These are phyloP conservation scores for Sporobolomyces phaffii DNA, from an alignment of 768 basidiomycete species.

Conservation along the genomic window DNA sequence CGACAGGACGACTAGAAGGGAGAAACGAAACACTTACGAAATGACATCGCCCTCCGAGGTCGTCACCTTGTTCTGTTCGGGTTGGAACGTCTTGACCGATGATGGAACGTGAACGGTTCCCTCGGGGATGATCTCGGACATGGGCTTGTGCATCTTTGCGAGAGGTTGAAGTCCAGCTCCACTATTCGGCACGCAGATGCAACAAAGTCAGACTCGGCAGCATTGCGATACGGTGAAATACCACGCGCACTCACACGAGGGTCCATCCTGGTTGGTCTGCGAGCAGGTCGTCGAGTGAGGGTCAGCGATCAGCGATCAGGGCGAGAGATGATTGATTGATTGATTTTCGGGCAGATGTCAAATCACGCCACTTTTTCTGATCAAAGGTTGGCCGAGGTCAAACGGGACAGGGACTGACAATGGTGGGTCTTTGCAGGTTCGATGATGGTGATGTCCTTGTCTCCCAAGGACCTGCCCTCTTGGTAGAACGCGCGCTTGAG, in stretches of 20 bases:
- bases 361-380: slow-evolving; percentile 7
- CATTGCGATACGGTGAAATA: no score
- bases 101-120: slow-evolving; percentile 70
- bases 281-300: no score
- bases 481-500: slow-evolving; percentile 71
- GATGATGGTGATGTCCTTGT: slow-evolving; percentile 76
- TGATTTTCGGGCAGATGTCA: neutral
- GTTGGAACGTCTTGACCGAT: slow-evolving; percentile 57
- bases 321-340: no score
- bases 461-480: slow-evolving; percentile 61
- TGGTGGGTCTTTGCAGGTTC: slow-evolving; percentile 76
- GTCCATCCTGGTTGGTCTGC: slow-evolving; percentile 77
- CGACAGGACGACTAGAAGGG: no score
- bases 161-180: slow-evolving; percentile 78
- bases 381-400: neutral
- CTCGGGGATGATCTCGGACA: slow-evolving; percentile 65
- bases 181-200: slow-evolving; percentile 48
- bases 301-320: slow-evolving; percentile 9
- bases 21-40: slow-evolving; percentile 40
- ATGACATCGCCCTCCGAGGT: slow-evolving; percentile 60
- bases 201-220: neutral
- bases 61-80: slow-evolving; percentile 64
- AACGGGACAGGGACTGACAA: slow-evolving; percentile 56
- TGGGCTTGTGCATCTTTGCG: slow-evolving; percentile 56
- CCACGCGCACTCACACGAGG: slow-evolving; percentile 40